Evolutionary conservation across 805 yeast species (phyloP).

Genomic region (Schwanniomyces pseudopolymorphus): DNA sequence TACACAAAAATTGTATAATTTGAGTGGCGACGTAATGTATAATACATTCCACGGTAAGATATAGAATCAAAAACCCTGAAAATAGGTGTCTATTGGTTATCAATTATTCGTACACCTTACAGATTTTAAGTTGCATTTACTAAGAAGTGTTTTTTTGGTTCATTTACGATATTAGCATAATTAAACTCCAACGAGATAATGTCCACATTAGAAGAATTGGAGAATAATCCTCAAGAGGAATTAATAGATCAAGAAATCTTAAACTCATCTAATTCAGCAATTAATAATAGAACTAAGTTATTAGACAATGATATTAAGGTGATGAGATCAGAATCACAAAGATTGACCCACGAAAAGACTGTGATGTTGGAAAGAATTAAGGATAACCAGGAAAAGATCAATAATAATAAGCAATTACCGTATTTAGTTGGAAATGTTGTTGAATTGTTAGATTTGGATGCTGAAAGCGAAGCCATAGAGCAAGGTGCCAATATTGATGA

Average conservation of each 20-base stretch:
- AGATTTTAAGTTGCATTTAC: not conserved
- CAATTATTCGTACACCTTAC: not conserved
- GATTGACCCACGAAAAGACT: constrained; percentile 88
- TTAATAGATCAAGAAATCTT: constrained; percentile 82
- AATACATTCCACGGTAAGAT: not conserved
- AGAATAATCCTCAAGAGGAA: constrained; percentile 47
- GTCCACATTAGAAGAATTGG: constrained; percentile 86
- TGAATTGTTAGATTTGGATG: constrained; percentile 85
- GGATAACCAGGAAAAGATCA: constrained; percentile 94
- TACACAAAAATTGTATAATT: constrained; percentile 4
- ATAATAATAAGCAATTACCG: constrained; percentile 92
- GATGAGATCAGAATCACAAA: constrained; percentile 86
- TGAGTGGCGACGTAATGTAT: constrained; percentile 6
- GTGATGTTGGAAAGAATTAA: constrained; percentile 92
- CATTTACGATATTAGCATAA: not conserved
- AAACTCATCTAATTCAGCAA: constrained; percentile 74
- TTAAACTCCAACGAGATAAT: constrained; percentile 29
- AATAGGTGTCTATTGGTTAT: not conserved
- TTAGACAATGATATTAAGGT: constrained; percentile 94
- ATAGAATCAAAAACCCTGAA: not conserved
- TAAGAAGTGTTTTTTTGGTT: not conserved
- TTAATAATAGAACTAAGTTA: constrained; percentile 79
- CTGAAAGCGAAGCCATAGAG: constrained; percentile 75
- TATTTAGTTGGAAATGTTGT: constrained; percentile 96
- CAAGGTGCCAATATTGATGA: constrained; percentile 96